Conservation (phyloP, 345 rosid species). For the Moricandia arvensis region DNA sequence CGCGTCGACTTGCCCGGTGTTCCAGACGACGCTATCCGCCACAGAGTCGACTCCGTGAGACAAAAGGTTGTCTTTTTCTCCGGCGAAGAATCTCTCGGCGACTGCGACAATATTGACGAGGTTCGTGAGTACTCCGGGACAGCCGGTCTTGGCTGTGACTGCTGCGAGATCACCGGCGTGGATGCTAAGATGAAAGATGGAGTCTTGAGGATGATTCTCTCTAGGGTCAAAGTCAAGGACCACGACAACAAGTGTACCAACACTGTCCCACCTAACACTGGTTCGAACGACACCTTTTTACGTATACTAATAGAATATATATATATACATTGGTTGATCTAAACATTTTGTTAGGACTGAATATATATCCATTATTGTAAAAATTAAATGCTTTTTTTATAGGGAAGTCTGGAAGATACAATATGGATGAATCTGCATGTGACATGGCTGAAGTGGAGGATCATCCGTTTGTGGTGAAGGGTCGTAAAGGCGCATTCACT, state of each 20-base stretch:
- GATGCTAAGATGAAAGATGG: constrained; percentile 22
- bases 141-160: constrained; percentile 23
- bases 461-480: constrained; percentile 17
- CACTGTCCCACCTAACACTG: constrained; percentile 13
- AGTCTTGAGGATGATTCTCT: constrained; percentile 18
- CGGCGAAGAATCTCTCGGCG: constrained; percentile 3
- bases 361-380: no score
- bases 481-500: not conserved
- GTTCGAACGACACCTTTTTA: no score
- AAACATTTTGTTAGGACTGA: no score
- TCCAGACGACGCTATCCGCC: not conserved
- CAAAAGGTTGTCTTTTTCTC: constrained; percentile 22
- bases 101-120: not conserved
- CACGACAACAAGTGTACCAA: not conserved
- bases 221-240: constrained; percentile 13
- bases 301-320: no score
- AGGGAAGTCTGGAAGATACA: not conserved
- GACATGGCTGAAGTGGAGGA: constrained; percentile 2
- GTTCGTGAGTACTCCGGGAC: constrained; percentile 20
- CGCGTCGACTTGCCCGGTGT: constrained; percentile 30
- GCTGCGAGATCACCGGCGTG: constrained; percentile 28
- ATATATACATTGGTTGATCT: no score
- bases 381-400: not conserved
- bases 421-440: not conserved
- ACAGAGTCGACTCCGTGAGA: constrained; percentile 19